Evolutionary conservation across 2,329 filamentous ascomycete species (phyloP), one percentile per base, ranked within the genome.

Genomic region (Pezicula carpinea): DNA sequence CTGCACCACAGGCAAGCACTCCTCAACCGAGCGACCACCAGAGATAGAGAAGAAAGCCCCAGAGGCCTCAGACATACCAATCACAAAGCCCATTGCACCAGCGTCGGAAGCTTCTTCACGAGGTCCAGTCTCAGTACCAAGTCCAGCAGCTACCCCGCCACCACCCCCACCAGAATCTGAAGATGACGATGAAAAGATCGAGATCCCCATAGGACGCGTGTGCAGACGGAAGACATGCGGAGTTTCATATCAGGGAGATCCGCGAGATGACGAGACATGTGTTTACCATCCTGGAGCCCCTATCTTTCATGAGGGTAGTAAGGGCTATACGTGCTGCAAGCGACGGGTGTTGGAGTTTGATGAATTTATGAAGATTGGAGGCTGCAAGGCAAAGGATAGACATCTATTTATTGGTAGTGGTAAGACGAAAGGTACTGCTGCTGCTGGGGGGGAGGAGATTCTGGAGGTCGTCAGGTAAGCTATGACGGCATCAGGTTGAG

Each of bases 321-420:
- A 99, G 73, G 93, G 93, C 1, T 99, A 93, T 77, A 90, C 83
- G 50, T 99, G 93, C 74, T 99, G 93, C 72, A 97, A 97, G 79
- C 77, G 89, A 59, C 80, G 90, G 32, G 93, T 99, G 48, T 72
- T 99, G 49, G 93, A 99, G 64, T 99, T 99, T 67, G 91, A 99
- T 66, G 86, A 97, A 68, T 99, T 99, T 69, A 83, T 99, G 83
- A 93, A 88, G 69, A 92, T 99, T 50, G 83, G 87, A 59, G 93
- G 93, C 1, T 99, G 93, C 70, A 83, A 82, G 65, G 90, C 85
- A 36, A 93, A 91, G 69, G 73, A 76, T 36, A 76, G 79, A 50
- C 93, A 99, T 72, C 69, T 96, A 55, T 99, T 96, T 61, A 77
- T 97, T 29, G 87, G 87, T 4, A 86, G 77, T 55, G 88, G 81